These are phyloP conservation scores for Nasturtium officinale DNA, from an alignment of 345 rosid species.

Conservation along the genomic window DNA sequence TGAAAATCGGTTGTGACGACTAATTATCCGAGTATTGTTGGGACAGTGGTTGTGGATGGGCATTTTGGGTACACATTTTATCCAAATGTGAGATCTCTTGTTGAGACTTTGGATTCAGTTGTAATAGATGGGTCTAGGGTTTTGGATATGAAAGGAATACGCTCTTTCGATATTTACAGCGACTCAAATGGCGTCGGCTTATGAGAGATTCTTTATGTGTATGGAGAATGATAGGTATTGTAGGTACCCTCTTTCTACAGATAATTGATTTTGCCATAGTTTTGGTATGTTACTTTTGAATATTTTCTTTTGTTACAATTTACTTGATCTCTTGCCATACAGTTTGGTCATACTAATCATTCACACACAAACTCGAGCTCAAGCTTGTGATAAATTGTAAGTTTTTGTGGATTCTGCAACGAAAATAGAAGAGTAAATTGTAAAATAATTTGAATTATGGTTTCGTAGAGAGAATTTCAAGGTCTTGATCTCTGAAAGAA, in stretches of 20 bases:
- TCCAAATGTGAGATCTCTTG: slow-evolving; percentile 65
- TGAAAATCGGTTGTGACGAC: slow-evolving; percentile 71
- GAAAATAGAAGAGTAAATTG: not conserved
- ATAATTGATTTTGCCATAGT: slow-evolving; percentile 35
- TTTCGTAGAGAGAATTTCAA: not conserved
- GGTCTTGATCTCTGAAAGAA: slow-evolving; percentile 1
- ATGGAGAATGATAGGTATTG: slow-evolving; percentile 64
- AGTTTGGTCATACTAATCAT: slow-evolving; percentile 1
- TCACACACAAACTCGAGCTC: not conserved
- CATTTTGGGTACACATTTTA: slow-evolving; percentile 66
- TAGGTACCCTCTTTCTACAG: slow-evolving; percentile 62
- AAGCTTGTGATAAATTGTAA: slow-evolving; percentile 5
- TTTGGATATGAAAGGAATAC: slow-evolving; percentile 55
- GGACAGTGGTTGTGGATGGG: slow-evolving; percentile 60
- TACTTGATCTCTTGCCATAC: slow-evolving; percentile 4
- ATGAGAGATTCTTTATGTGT: slow-evolving; percentile 78
- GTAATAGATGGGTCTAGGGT: slow-evolving; percentile 54
- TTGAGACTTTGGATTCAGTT: slow-evolving; percentile 55
- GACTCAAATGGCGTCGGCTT: slow-evolving; percentile 68
- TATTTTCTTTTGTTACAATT: not conserved
- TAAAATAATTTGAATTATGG: not conserved
- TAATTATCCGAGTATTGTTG: slow-evolving; percentile 68
- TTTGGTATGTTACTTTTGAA: slow-evolving; percentile 19
- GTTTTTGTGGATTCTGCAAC: slow-evolving; percentile 19
- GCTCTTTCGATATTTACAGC: slow-evolving; percentile 65